These are phyloP conservation scores for Colletotrichum spinosum DNA, from an alignment of 2,329 filamentous ascomycete species.

Conservation along the genomic window DNA sequence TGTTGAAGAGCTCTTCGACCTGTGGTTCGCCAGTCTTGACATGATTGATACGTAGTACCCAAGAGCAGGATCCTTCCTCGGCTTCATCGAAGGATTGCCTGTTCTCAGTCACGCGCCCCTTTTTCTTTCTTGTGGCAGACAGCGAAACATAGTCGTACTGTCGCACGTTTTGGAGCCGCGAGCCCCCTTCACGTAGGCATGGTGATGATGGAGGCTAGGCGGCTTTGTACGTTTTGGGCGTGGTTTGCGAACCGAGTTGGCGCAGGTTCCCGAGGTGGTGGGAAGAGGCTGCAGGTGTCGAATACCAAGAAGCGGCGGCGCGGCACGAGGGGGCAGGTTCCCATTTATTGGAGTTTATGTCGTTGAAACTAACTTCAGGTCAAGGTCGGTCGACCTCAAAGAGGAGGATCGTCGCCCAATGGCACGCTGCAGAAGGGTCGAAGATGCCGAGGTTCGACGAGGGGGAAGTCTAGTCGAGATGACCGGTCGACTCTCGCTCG, in stretches of 20 bases:
- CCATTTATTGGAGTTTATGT: constrained; percentile 9
- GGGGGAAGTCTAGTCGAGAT: constrained; percentile 2
- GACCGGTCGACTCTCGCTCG: background rate
- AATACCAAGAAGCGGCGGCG: constrained; percentile 21
- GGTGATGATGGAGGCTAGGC: constrained; percentile 11
- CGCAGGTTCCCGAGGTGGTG: background rate
- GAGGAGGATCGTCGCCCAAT: constrained; percentile 23
- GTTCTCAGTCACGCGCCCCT: constrained; percentile 12
- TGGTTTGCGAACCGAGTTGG: constrained; percentile 25
- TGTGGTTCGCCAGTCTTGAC: constrained; percentile 19
- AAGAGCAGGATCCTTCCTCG: constrained; percentile 19
- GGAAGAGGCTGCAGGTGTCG: background rate
- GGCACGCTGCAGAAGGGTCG: constrained; percentile 1
- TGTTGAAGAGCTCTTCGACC: constrained; percentile 4
- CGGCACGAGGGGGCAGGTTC: constrained; percentile 1
- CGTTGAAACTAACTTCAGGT: constrained; percentile 27
- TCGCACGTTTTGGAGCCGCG: background rate
- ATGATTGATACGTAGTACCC: constrained; percentile 12
- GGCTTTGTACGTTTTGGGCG: constrained; percentile 21
- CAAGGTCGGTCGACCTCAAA: background rate
- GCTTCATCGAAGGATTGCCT: constrained; percentile 1
- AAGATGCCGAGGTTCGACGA: constrained; percentile 31
- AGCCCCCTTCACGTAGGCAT: background rate
- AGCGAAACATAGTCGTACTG: background rate
- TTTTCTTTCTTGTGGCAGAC: background rate